Evolutionary conservation across 2,329 filamentous ascomycete genomes (phyloP).

Genomic region (Colletotrichum sp.): DNA sequence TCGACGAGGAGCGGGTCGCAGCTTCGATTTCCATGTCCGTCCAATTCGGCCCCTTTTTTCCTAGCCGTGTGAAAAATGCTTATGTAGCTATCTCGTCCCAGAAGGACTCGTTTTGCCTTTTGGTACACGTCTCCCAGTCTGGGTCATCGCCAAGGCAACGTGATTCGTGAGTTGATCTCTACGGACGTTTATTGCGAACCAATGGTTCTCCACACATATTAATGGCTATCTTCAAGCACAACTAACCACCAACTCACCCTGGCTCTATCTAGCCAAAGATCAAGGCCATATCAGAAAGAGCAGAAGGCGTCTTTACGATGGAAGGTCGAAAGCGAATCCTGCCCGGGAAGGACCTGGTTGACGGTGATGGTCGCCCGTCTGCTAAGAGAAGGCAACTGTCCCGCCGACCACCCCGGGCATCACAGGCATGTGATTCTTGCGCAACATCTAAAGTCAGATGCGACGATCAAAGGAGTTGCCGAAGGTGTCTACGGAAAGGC

Average conservation of each 20-base stretch:
- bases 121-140: rapidly evolving
- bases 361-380: neutral
- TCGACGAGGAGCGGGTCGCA: neutral
- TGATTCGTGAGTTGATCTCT: neutral
- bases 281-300: neutral
- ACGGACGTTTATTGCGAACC: too few relatives aligned
- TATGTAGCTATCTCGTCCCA: too few relatives aligned
- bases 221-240: neutral
- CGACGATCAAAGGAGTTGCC: neutral
- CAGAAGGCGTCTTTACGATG: neutral
- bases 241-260: neutral
- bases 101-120: neutral
- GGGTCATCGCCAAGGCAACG: neutral
- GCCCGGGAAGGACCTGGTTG: rapidly evolving
- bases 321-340: neutral
- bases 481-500: neutral
- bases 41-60: neutral
- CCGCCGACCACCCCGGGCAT: neutral
- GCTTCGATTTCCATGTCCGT: neutral
- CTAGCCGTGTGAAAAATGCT: neutral
- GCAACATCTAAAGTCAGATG: neutral
- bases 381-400: neutral
- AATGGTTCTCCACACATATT: too few relatives aligned
- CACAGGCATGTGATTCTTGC: neutral
- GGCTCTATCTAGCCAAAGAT: neutral